Conservation (phyloP, 768 basidiomycete genomes). For the Gymnopilus dilepis region DNA sequence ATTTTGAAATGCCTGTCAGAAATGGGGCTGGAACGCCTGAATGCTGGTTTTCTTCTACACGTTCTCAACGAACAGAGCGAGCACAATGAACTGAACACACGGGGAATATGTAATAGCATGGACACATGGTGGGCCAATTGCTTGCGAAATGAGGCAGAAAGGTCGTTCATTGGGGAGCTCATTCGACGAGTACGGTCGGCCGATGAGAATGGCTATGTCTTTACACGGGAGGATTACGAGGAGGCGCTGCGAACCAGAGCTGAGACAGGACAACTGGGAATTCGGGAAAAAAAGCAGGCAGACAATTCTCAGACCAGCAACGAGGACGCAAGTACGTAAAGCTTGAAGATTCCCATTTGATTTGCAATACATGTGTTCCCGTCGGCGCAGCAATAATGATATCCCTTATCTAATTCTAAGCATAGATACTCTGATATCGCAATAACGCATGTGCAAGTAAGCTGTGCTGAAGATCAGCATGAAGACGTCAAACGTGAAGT, state of each 20-base stretch:
- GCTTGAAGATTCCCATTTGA: constrained; percentile 13
- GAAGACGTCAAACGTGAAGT: constrained; percentile 2
- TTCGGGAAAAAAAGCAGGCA: constrained; percentile 19
- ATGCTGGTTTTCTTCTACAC: constrained; percentile 71
- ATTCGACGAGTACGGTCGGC: constrained; percentile 55
- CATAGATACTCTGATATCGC: constrained; percentile 14
- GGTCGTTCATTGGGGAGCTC: constrained; percentile 56
- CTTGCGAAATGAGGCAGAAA: constrained; percentile 62
- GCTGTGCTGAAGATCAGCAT: constrained; percentile 6
- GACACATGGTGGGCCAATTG: constrained; percentile 83
- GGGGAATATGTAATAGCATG: constrained; percentile 62
- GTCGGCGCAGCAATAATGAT: constrained; percentile 1
- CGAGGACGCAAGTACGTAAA: constrained; percentile 18
- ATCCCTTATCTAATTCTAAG: constrained; percentile 20
- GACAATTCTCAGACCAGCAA: constrained; percentile 17
- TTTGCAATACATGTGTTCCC: constrained; percentile 21
- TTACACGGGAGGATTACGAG: constrained; percentile 65
- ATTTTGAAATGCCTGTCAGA: constrained; percentile 80
- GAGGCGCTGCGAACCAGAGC: constrained; percentile 47
- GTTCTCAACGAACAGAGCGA: constrained; percentile 75
- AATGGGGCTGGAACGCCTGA: constrained; percentile 66
- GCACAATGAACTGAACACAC: constrained; percentile 52
- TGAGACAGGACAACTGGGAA: constrained; percentile 39
- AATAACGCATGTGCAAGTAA: neutral
- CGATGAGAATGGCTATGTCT: constrained; percentile 44